Conservation (phyloP, 1,284 basidiomycete species). For the Cryptococcus sp. region DNA sequence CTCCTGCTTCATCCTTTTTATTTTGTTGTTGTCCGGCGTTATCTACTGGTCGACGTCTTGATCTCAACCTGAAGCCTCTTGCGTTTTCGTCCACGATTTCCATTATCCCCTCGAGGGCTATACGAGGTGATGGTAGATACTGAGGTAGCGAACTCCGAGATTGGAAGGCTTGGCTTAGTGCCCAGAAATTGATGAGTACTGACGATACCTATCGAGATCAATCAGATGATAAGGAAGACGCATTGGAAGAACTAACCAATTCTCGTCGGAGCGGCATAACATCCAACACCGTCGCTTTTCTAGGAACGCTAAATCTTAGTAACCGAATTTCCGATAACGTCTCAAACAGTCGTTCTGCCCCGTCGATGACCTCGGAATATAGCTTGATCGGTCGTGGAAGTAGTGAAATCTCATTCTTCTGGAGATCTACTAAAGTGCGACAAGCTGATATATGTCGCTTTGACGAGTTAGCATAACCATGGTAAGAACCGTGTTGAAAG, state of each 20-base stretch:
- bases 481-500: not conserved
- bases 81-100: constrained; percentile 40
- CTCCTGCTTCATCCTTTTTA: not conserved
- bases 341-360: constrained; percentile 43
- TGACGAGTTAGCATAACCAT: not conserved
- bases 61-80: not conserved
- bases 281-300: constrained; percentile 48
- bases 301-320: constrained; percentile 44
- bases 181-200: constrained; percentile 50
- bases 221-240: constrained; percentile 49
- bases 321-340: constrained; percentile 45
- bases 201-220: constrained; percentile 33
- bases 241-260: constrained; percentile 40
- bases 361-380: constrained; percentile 46
- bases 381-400: constrained; percentile 49
- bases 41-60: too few species aligned
- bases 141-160: constrained; percentile 50
- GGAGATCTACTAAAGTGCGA: constrained; percentile 37
- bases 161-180: constrained; percentile 47
- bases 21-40: too few species aligned
- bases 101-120: constrained; percentile 42
- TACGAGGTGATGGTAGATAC: constrained; percentile 48
- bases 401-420: constrained; percentile 48
- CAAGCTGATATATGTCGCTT: constrained; percentile 29
- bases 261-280: constrained; percentile 50